Base-by-base conservation (phyloP, 495 filamentous ascomycete genomes). In the Lasiosphaeria hispida region DNA sequence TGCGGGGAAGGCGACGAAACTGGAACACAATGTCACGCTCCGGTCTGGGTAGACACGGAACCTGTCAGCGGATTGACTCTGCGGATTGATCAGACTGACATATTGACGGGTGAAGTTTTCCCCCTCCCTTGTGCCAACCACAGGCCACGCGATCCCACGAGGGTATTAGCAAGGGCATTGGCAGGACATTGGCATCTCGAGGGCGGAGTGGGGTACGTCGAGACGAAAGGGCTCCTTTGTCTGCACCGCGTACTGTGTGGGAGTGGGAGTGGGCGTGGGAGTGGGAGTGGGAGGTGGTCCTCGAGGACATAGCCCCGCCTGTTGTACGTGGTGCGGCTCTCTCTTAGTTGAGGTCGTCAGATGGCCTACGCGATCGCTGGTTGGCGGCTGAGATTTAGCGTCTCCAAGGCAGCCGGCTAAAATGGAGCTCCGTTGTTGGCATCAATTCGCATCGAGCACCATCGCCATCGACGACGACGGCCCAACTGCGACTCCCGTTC, bases 331-430 rank as follows among this genome's bases (percentile, higher is more conserved):
- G 43, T 45, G 43, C 43, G 43, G 43, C 43, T 45, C 43, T 45
- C 43, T 10, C 23, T 30, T 30, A 30, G 23, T 30, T 5, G 23
- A 30, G 23, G 23, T 30, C 23, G 23, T 5, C 23, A 5, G 23
- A 30, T 30, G 23, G 23, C 23, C 23, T 30, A 30, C 23, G 23
- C 23, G 23, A 15, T 47, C 13, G 15, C 19, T 19, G 35, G 48
- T 38, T 18, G 35, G 49, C 35, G 49, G 34, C 23, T 14, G 49
- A 52, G 35, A 19, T 52, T 30, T 52, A 52, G 49, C 37, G 49
- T 52, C 30, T 13, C 8, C 23, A 30, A 30, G 23, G 37, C 18
- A 10, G 35, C 49, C 49, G 49, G 49, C 36, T 52, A 52, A 52
- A 38, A 33, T 23, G 19, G 51, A 54, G 37, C 51, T 54, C 34